Evolutionary conservation across 495 filamentous ascomycete species (phyloP), one percentile per base, ranked within the genome.

Genomic region (Sphaerosporella brunnea): DNA sequence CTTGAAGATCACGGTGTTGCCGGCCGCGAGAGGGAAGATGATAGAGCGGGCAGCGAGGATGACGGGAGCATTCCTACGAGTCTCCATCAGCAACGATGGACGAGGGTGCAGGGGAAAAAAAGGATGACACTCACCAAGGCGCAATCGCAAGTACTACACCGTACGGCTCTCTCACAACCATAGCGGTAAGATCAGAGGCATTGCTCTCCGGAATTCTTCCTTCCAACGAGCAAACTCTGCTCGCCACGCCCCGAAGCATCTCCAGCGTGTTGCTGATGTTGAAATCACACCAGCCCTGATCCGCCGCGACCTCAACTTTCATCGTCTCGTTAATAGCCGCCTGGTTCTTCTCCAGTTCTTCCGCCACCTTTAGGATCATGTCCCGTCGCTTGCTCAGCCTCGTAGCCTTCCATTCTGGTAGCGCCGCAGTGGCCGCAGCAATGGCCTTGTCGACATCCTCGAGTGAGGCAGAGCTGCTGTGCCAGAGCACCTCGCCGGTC

Each of bases 71-170:
- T 88, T 87, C 74, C 78, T 81, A 21, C 15, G 2, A 18, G 25
- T 18, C 16, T 25, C 16, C 11, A 34, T 8, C 11, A 34, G 10
- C 1, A 19, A 18, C 9, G 11, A 43, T 24, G 20, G 24, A 2
- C 1, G 43, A 46, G 28, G 30, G 25, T 35, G 16, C 2, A 21
- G 30, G 18, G 39, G 30, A 3, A 30, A 35, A 50, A n/a, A 19
- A n/a, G 36, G 16, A 45, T 13, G 39, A 45, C 64, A 53, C n/a
- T n/a, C 68, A 84, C 82, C 87, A 93, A 23, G 87, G 84, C 16
- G 83, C 84, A 63, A 92, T 84, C 23, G 73, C 76, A 11, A 94
- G 66, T 1, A 87, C 64, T 21, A 90, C 84, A 16, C 85, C 85
- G 53, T 75, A 84, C 3, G 85, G 85, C 61, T 92, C 80, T 55